phyloP scores from a whole-genome alignment of 2,329 filamentous ascomycete genomes.

The Drechslerella dactyloides region DNA sequence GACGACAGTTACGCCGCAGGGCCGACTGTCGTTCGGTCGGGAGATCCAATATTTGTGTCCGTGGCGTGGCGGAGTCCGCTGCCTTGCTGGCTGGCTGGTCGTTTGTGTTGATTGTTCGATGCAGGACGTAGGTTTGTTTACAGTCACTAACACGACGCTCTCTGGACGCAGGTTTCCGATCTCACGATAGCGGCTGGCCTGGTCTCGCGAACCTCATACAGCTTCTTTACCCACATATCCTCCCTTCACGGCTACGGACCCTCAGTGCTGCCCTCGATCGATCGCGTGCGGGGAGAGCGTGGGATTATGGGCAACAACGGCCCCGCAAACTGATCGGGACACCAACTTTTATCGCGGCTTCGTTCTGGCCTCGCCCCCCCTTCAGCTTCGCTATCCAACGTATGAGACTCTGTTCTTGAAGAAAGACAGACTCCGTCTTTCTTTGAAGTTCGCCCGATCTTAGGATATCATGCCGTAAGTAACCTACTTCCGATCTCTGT shows the following conservation, averaged over 20 bases:
- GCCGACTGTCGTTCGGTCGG: slow-evolving; percentile 46
- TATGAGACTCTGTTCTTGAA: slow-evolving; percentile 42
- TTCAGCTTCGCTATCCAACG: slow-evolving; percentile 31
- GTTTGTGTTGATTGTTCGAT: slow-evolving; percentile 37
- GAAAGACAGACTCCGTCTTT: slow-evolving; percentile 49
- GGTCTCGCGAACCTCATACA: slow-evolving; percentile 23
- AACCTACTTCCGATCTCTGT: slow-evolving; percentile 9
- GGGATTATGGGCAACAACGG: slow-evolving; percentile 50
- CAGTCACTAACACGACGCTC: slow-evolving; percentile 28
- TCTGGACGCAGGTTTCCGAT: slow-evolving; percentile 44
- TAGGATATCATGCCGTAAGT: slow-evolving; percentile 49
- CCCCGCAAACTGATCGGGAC: slow-evolving; percentile 51
- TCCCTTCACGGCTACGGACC: slow-evolving; percentile 28
- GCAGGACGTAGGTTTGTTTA: slow-evolving; percentile 47
- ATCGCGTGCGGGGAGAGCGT: slow-evolving; percentile 41
- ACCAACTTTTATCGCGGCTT: slow-evolving; percentile 48
- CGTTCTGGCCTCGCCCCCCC: slow-evolving; percentile 22
- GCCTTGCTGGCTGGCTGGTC: slow-evolving; percentile 30
- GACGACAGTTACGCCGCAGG: slow-evolving; percentile 34
- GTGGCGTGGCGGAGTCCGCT: slow-evolving; percentile 47
- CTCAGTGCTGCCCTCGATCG: slow-evolving; percentile 6
- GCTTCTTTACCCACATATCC: slow-evolving; percentile 14
- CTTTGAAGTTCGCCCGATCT: slow-evolving; percentile 29
- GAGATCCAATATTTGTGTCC: slow-evolving; percentile 46
- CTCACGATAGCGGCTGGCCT: slow-evolving; percentile 42